Evolutionary conservation across 176 grass and related monocot species (phyloP).

Genomic region (Pontederia crassipes): DNA sequence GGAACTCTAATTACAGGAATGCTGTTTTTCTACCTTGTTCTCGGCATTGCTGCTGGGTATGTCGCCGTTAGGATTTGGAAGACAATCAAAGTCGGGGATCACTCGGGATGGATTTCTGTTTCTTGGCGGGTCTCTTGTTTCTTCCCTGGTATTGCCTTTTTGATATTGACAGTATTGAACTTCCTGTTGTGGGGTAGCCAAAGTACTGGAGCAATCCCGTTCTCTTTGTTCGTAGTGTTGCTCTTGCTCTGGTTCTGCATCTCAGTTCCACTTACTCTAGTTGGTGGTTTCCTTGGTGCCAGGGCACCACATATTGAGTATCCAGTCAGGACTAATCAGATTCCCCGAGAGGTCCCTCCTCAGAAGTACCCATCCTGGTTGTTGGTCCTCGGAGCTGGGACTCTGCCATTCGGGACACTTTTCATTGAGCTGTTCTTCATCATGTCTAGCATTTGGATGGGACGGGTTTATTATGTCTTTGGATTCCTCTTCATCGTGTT

Average conservation of each 20-base stretch:
- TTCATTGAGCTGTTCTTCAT: slow-evolving; percentile 89
- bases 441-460: slow-evolving; percentile 66
- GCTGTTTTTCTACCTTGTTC: slow-evolving; percentile 47
- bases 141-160: slow-evolving; percentile 41
- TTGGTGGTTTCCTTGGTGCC: slow-evolving; percentile 33
- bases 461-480: slow-evolving; percentile 58
- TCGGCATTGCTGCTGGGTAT: slow-evolving; percentile 36
- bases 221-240: slow-evolving; percentile 28
- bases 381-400: slow-evolving; percentile 32
- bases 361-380: slow-evolving; percentile 45
- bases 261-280: slow-evolving; percentile 49
- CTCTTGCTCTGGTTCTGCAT: slow-evolving; percentile 53
- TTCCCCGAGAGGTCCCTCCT: slow-evolving; percentile 31
- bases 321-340: slow-evolving; percentile 41
- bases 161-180: slow-evolving; percentile 40
- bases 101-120: slow-evolving; percentile 34
- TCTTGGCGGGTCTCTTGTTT: slow-evolving; percentile 29
- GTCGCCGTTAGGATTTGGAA: slow-evolving; percentile 42
- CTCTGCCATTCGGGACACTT: slow-evolving; percentile 51
- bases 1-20: slow-evolving; percentile 50
- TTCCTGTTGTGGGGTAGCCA: slow-evolving; percentile 54
- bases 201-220: slow-evolving; percentile 52
- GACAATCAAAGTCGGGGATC: slow-evolving; percentile 28
- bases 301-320: slow-evolving; percentile 32
- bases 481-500: slow-evolving; percentile 58